Evolutionary conservation across 768 basidiomycete species (phyloP), one percentile per base, ranked within the genome.

Genomic region (Tulasnella sp.): DNA sequence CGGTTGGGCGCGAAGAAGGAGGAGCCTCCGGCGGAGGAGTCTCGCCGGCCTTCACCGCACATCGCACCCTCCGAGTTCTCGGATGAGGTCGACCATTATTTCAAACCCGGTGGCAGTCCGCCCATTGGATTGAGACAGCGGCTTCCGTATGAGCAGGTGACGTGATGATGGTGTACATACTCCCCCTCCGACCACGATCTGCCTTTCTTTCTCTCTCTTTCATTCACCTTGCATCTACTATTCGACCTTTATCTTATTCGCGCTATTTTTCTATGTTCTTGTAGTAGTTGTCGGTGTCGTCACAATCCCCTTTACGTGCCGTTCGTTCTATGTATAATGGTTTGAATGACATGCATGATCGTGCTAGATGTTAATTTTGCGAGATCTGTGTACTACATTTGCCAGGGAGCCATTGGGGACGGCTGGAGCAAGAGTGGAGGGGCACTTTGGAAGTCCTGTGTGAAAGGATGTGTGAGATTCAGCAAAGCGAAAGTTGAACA

Each of bases 61-160:
- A 42, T 44, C 44, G 78, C 78, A 31, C 81, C 81, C n/a, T 89
- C 88, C 54, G 90, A 91, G 72, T 93, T 93, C 58, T 90, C 90
- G 16, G 93, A 80, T 58, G 79, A 80, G 31, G 91, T 94, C 87
- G 93, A 94, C 81, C 88, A 89, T 75, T 94, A 94, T 86, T 94
- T 94, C 85, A 89, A 90, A 42, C 31, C 58, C 50, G 75, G 64
- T 3, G 76, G 48, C 37, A 42, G 41, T 75, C 20, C 79, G 11
- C 31, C 64, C 46, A 28, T n/a, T 78, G 54, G 34, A 9, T 74
- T 80, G 72, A 73, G 42, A 72, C 69, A 46, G n/a, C 64, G 72
- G 18, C 48, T 46, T 24, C 79, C 79, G 31, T 50, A 44, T 69
- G 64, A 69, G 64, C 64, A 69, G 34, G 64, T 69, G 31, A 31